phyloP scores from a whole-genome alignment of 495 filamentous ascomycete species.

The Penicillium salamii region DNA sequence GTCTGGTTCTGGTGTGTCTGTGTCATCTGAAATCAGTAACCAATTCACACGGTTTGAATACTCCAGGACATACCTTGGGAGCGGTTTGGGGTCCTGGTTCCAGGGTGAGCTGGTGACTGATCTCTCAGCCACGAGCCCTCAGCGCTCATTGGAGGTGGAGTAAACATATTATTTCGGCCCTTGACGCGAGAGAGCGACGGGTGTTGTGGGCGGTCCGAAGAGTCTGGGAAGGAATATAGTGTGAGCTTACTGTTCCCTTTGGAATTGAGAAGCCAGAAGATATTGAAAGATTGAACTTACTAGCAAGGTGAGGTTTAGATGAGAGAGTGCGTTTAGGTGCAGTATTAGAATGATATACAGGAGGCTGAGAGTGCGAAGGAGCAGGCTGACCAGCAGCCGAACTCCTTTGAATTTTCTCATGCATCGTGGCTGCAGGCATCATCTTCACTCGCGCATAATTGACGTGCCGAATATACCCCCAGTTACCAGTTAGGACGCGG shows the following conservation, averaged over 20 bases:
- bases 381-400: conserved; percentile 23
- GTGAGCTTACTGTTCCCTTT: not conserved
- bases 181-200: conserved; percentile 38
- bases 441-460: conserved; percentile 26
- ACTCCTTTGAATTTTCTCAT: conserved; percentile 29
- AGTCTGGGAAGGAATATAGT: conserved; percentile 16
- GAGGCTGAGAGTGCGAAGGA: conserved; percentile 20
- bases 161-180: conserved; percentile 36
- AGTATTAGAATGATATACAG: conserved; percentile 28
- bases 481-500: conserved; percentile 22
- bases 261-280: no score
- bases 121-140: conserved; percentile 40
- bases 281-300: conserved; percentile 17
- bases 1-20: conserved; percentile 30
- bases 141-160: conserved; percentile 26
- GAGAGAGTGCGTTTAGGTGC: conserved; percentile 18
- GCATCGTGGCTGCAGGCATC: conserved; percentile 27
- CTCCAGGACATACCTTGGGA: conserved; percentile 15
- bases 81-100: conserved; percentile 27
- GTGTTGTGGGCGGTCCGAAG: conserved; percentile 29
- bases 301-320: conserved; percentile 17
- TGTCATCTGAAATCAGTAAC: not conserved
- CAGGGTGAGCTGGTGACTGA: conserved; percentile 23
- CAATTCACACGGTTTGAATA: not conserved
- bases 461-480: conserved; percentile 26